phyloP scores from a whole-genome alignment of 371 early-diverging fungal genomes.

The Mucor lusitanicus region DNA sequence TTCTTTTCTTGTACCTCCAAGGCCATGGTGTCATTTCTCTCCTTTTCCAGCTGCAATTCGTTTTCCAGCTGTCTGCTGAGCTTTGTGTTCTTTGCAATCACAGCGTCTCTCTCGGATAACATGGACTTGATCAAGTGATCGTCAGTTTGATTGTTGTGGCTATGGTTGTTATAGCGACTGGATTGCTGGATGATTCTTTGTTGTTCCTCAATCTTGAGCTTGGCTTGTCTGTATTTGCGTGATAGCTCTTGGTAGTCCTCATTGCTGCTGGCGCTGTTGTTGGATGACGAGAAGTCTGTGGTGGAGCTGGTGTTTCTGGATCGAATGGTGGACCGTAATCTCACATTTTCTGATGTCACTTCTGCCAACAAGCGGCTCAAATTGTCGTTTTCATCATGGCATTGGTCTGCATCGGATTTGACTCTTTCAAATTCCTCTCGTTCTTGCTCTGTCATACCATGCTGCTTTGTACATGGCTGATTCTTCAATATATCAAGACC shows the following conservation, averaged over 20 bases:
- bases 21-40: constrained; percentile 29
- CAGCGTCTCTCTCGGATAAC: background rate
- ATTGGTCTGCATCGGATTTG: constrained; percentile 30
- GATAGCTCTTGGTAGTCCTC: constrained; percentile 7
- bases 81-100: background rate
- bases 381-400: constrained; percentile 40
- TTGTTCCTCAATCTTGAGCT: constrained; percentile 34
- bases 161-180: constrained; percentile 3
- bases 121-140: background rate
- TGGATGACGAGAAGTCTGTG: background rate
- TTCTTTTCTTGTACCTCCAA: constrained; percentile 36
- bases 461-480: constrained; percentile 48
- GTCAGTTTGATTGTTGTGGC: background rate
- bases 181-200: constrained; percentile 29
- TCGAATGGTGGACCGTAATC: constrained; percentile 26
- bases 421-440: constrained; percentile 45
- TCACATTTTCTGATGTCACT: constrained; percentile 37
- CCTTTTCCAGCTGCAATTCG: constrained; percentile 22
- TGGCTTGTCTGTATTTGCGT: constrained; percentile 28
- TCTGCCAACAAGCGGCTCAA: constrained; percentile 36
- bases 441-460: constrained; percentile 59
- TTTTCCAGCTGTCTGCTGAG: constrained; percentile 12
- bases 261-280: background rate
- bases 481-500: constrained; percentile 53
- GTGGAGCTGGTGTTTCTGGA: constrained; percentile 12